Evolutionary conservation across 768 basidiomycete genomes (phyloP), one percentile per base, ranked within the genome.

Genomic region (Tricholoma matsutake): DNA sequence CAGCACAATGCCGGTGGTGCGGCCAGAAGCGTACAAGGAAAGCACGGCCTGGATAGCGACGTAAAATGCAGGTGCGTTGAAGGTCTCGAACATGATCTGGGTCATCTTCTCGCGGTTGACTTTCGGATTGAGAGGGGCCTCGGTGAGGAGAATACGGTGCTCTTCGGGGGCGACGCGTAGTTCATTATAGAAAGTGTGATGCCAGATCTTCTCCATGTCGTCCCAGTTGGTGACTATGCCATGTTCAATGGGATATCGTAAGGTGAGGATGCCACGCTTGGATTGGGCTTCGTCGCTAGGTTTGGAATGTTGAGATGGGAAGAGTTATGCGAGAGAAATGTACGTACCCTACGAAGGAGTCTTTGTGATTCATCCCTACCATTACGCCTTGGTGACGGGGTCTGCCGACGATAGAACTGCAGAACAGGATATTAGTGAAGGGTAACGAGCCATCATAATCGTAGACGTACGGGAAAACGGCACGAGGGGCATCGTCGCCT

Each of bases 151-250:
- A 69, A 94, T 88, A 63, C 92, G 93, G 81, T 94, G 91, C 79
- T 94, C 92, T 75, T 95, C 92, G 28, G 92, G 92, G 4, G 92
- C 92, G 68, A 95, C 92, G 78, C 92, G 91, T 61, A 94, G 87
- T 76, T 94, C 93, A 74, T 95, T 95, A 86, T 92, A 96, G 79
- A 96, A 96, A 25, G 94, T 95, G 81, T 96, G 94, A 75, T 95
- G 93, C 94, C 94, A 96, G 75, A 96, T 96, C 81, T 96, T 95
- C 81, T 96, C 94, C 94, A 95, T 95, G 78, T 96, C 94, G 71
- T 96, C 94, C 95, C 94, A 97, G 86, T 97, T 95, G 77, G 94
- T 95, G 74, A 96, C 91, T 71, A 94, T 90, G 77, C 92, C 92
- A 79, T 94, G 92, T 75, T 94, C 91, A 67, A 94, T 94, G 53